A percentile compares a stretch with the other conserved stretches of the same genome.
phyloP scores from a whole-genome alignment of 371 early-diverging fungal genomes.

The Funneliformis caledonium region DNA sequence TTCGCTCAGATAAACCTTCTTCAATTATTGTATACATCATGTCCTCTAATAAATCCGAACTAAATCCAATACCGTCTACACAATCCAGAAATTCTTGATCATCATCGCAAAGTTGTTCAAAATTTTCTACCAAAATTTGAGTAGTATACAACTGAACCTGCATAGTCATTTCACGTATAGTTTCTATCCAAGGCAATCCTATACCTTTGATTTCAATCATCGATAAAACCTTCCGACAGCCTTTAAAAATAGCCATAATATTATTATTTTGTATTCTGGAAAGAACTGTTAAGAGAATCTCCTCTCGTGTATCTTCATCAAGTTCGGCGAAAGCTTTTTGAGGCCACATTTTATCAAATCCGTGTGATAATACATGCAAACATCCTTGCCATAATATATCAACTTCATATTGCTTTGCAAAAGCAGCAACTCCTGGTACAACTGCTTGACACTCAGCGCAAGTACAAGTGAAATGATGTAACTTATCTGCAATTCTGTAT shows the following conservation, averaged over 20 bases:
- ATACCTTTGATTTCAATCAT: slow-evolving; percentile 35
- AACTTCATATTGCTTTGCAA: slow-evolving; percentile 36
- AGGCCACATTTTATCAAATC: slow-evolving; percentile 40
- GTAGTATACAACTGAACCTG: slow-evolving; percentile 16
- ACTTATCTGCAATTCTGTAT: slow-evolving; percentile 23
- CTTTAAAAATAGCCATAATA: slow-evolving; percentile 28
- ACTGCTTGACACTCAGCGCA: slow-evolving; percentile 35
- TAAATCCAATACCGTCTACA: slow-evolving; percentile 40
- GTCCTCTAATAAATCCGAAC: slow-evolving; percentile 38
- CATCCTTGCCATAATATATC: slow-evolving; percentile 37
- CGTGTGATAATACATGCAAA: slow-evolving; percentile 31
- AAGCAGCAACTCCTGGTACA: slow-evolving; percentile 30
- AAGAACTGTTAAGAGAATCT: slow-evolving; percentile 29
- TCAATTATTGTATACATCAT: slow-evolving; percentile 35
- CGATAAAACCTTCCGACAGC: slow-evolving; percentile 32
- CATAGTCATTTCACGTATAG: slow-evolving; percentile 14
- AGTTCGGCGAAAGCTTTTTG: slow-evolving; percentile 36
- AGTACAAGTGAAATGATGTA: slow-evolving; percentile 36
- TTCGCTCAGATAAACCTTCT: slow-evolving; percentile 35
- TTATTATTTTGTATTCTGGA: slow-evolving; percentile 31
- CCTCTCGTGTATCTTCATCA: slow-evolving; percentile 35
- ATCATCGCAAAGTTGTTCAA: slow-evolving; percentile 29
- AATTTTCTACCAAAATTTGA: slow-evolving; percentile 35
- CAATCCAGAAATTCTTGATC: slow-evolving; percentile 41
- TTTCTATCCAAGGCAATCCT: slow-evolving; percentile 39